These are phyloP conservation scores for Exophiala calicioides DNA, from an alignment of 2,329 filamentous ascomycete genomes.

Conservation along the genomic window DNA sequence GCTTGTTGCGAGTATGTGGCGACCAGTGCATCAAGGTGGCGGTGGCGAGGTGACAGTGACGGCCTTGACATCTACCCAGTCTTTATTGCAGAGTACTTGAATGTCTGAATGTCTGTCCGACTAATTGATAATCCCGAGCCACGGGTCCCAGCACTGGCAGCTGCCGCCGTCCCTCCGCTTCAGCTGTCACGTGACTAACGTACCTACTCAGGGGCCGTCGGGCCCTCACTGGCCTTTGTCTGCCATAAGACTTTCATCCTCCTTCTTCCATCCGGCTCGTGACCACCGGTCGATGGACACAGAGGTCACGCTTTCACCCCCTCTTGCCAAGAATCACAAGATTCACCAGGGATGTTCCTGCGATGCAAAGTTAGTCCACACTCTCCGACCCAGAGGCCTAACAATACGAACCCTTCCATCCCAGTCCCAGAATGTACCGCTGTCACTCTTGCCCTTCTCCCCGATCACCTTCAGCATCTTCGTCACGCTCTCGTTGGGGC, in stretches of 20 bases:
- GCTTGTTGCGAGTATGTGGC: no score
- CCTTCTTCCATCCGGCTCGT: no score
- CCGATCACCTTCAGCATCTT: constrained; percentile 55
- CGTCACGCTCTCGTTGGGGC: constrained; percentile 50
- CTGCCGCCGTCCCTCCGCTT: no score
- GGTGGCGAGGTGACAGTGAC: constrained; percentile 3
- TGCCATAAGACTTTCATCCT: no score
- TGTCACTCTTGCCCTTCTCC: constrained; percentile 50
- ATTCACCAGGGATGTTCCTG: constrained; percentile 27
- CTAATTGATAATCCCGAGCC: no score
- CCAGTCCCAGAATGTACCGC: constrained; percentile 60
- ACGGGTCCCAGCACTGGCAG: no score
- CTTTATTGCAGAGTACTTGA: no score
- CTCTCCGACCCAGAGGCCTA: not conserved
- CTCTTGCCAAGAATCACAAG: not conserved
- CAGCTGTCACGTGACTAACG: not conserved
- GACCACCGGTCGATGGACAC: no score
- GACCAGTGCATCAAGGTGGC: not conserved
- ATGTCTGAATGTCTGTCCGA: no score
- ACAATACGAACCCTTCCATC: constrained; percentile 48
- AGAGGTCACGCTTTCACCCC: no score
- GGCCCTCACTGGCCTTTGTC: not conserved
- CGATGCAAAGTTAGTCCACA: constrained; percentile 5
- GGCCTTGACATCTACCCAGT: no score
- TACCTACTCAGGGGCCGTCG: not conserved